phyloP scores from a whole-genome alignment of 179 eudicot genomes.

The Patellifolia procumbens region DNA sequence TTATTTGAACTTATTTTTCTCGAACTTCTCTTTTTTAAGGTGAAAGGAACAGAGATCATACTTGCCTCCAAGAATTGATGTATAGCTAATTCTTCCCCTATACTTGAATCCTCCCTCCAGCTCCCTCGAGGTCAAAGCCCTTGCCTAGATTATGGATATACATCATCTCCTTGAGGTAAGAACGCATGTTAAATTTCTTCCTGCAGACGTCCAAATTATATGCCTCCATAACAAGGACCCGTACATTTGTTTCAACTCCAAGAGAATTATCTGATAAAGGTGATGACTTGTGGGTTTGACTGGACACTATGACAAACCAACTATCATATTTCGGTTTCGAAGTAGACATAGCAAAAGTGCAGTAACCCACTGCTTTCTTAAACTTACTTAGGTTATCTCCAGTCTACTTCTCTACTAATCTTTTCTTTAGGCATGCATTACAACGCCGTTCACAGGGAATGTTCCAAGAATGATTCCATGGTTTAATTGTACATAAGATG shows the following conservation, averaged over 20 bases:
- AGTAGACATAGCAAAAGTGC: not conserved
- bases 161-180: not conserved
- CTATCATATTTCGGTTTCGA: not conserved
- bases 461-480: too few relatives aligned
- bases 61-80: not conserved
- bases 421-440: too few relatives aligned
- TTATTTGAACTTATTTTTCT: not conserved
- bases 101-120: not conserved
- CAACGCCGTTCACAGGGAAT: too few relatives aligned
- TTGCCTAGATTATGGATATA: not conserved
- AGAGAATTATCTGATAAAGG: not conserved
- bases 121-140: not conserved
- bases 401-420: not conserved
- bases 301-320: not conserved
- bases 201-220: not conserved
- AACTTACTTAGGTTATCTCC: not conserved
- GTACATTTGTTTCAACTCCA: not conserved
- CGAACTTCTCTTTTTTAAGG: not conserved
- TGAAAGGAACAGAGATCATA: not conserved
- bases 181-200: not conserved
- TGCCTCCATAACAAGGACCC: not conserved
- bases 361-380: not conserved
- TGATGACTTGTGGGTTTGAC: too few relatives aligned
- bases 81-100: not conserved
- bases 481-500: too few relatives aligned